A percentile compares a stretch with the other conserved stretches of the same genome.
phyloP scores from a whole-genome alignment of 2,329 filamentous ascomycete genomes.

The Acephala macrosclerotiorum region DNA sequence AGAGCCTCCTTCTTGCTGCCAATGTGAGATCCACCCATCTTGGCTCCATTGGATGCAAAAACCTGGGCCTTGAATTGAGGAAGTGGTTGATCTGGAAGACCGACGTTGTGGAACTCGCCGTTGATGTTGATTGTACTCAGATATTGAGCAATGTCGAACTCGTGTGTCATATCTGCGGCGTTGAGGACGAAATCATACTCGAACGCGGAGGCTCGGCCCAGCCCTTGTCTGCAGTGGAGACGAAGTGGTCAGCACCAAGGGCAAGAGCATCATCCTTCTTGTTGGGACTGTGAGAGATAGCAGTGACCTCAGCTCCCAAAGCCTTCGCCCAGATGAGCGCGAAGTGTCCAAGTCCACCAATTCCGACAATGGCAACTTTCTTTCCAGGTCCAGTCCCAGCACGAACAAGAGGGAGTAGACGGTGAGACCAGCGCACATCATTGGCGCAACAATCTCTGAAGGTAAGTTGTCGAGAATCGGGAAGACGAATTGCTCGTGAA shows the following conservation, averaged over 20 bases:
- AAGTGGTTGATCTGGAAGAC: slow-evolving; percentile 60
- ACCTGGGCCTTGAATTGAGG: slow-evolving; percentile 50
- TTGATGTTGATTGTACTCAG: slow-evolving; percentile 59
- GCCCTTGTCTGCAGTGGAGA: slow-evolving; percentile 59
- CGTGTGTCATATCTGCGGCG: slow-evolving; percentile 56
- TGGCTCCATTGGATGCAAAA: slow-evolving; percentile 47
- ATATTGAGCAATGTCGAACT: slow-evolving; percentile 61
- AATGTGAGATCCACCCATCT: slow-evolving; percentile 60
- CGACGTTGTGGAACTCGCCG: slow-evolving; percentile 64
- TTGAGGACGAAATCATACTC: slow-evolving; percentile 61
- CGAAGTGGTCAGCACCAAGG: slow-evolving; percentile 65
- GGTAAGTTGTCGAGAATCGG: slow-evolving; percentile 60
- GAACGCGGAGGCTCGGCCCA: slow-evolving; percentile 61
- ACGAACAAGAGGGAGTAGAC: slow-evolving; percentile 58
- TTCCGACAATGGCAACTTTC: slow-evolving; percentile 73
- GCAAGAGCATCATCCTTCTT: slow-evolving; percentile 66
- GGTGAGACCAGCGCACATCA: slow-evolving; percentile 81
- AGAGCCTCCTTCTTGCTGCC: slow-evolving; percentile 66
- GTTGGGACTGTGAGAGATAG: slow-evolving; percentile 64
- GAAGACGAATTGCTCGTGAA: slow-evolving; percentile 64
- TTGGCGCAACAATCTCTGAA: slow-evolving; percentile 62
- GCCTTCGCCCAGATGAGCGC: slow-evolving; percentile 74
- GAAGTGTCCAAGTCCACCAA: slow-evolving; percentile 78
- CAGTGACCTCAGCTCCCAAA: slow-evolving; percentile 71
- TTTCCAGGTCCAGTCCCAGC: slow-evolving; percentile 55